Percentiles rank a stretch among this genome's conserved stretches.
Evolutionary conservation across 257 asterid genomes (phyloP).

Genomic region (Striga asiatica): DNA sequence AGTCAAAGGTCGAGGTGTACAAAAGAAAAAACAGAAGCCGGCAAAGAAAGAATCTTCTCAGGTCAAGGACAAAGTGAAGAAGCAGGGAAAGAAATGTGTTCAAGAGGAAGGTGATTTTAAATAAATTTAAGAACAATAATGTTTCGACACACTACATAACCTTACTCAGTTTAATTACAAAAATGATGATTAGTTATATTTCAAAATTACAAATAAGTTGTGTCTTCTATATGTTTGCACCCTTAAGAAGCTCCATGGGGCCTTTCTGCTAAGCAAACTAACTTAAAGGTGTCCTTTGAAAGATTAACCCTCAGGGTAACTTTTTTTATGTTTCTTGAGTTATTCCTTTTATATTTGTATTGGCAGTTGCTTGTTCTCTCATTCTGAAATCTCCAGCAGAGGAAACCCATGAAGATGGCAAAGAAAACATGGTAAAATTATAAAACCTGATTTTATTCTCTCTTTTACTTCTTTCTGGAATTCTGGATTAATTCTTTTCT

Average conservation of each 20-base stretch:
- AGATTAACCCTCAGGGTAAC: neutral
- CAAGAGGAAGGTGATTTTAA: conserved; percentile 36
- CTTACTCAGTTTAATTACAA: too few species aligned
- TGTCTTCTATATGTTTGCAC: too few species aligned
- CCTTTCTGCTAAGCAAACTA: neutral
- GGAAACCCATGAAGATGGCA: conserved; percentile 48
- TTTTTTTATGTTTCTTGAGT: neutral
- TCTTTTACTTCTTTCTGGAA: neutral
- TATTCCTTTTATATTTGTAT: neutral
- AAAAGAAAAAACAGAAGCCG: conserved; percentile 41
- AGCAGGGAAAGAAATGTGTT: conserved; percentile 43
- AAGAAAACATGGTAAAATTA: conserved; percentile 65
- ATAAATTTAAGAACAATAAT: neutral
- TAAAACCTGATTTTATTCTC: neutral
- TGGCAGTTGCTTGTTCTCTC: conserved; percentile 9
- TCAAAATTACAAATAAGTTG: neutral
- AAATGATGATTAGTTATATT: neutral
- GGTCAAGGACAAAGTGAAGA: conserved; percentile 32
- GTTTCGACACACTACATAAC: neutral
- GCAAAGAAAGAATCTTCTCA: conserved; percentile 36
- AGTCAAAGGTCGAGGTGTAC: conserved; percentile 25
- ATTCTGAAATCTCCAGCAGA: conserved; percentile 29
- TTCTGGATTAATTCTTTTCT: neutral
- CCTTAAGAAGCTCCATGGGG: neutral
- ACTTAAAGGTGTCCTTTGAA: neutral